phyloP scores from a whole-genome alignment of 116 monocot species.

The Zostera marina region DNA sequence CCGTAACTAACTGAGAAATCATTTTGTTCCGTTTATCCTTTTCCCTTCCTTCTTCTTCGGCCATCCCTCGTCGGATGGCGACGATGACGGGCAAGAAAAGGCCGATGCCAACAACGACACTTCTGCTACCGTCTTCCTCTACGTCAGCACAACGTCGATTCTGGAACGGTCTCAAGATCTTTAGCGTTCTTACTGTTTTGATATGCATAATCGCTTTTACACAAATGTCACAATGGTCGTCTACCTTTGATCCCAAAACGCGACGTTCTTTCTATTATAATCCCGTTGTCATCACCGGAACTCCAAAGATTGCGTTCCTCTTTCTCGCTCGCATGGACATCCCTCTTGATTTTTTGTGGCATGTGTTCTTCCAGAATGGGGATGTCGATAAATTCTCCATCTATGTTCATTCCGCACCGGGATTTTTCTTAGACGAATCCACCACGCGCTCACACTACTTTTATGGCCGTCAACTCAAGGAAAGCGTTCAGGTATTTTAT shows the following conservation, averaged over 20 bases:
- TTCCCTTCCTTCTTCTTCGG: neutral
- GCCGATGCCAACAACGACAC: neutral
- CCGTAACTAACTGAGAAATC: no score
- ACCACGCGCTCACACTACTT: slow-evolving; percentile 73
- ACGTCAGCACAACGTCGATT: slow-evolving; percentile 9
- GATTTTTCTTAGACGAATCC: slow-evolving; percentile 45
- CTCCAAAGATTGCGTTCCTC: slow-evolving; percentile 63
- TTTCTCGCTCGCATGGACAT: slow-evolving; percentile 54
- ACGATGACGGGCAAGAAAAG: slow-evolving; percentile 29
- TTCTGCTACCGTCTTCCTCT: neutral
- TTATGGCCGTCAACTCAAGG: slow-evolving; percentile 50
- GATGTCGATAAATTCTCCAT: slow-evolving; percentile 45
- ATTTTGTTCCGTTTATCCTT: neutral
- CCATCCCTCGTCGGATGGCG: neutral
- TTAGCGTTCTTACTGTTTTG: slow-evolving; percentile 14
- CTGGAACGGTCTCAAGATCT: slow-evolving; percentile 21
- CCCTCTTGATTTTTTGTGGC: slow-evolving; percentile 93
- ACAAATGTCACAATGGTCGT: slow-evolving; percentile 4
- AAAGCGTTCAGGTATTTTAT: slow-evolving; percentile 33
- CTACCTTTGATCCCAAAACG: neutral
- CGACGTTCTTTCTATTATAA: slow-evolving; percentile 1
- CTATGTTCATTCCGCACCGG: slow-evolving; percentile 73
- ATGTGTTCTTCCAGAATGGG: slow-evolving; percentile 73
- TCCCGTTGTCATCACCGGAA: slow-evolving; percentile 10
- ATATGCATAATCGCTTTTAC: slow-evolving; percentile 24